Evolutionary conservation across 1,284 basidiomycete species (phyloP).

Genomic region (Earliella scabrosa): DNA sequence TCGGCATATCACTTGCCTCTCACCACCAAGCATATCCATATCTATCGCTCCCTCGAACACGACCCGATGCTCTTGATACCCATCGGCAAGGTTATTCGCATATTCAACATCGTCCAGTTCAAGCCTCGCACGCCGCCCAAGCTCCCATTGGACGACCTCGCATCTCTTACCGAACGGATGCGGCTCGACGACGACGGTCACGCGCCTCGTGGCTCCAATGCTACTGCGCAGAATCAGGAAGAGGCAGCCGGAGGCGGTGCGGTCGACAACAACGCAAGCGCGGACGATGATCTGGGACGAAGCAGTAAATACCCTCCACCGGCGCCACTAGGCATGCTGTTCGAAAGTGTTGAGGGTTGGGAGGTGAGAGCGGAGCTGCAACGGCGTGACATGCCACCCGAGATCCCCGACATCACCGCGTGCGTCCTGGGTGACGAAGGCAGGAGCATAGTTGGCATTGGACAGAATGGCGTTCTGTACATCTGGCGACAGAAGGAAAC

Average conservation of each 20-base stretch:
- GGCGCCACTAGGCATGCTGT: slow-evolving; percentile 19
- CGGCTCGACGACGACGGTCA: slow-evolving; percentile 4
- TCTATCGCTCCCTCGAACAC: slow-evolving; percentile 48
- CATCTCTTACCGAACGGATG: slow-evolving; percentile 22
- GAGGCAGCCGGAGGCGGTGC: background rate
- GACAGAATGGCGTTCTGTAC: slow-evolving; percentile 28
- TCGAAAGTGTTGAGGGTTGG: slow-evolving; percentile 27
- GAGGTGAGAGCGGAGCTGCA: slow-evolving; percentile 8
- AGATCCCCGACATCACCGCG: slow-evolving; percentile 18
- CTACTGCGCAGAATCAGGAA: background rate
- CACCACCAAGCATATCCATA: slow-evolving; percentile 43
- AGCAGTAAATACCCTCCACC: slow-evolving; percentile 11
- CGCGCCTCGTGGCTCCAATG: background rate
- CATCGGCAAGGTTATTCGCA: slow-evolving; percentile 42
- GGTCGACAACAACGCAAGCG: background rate
- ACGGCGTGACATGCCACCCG: background rate
- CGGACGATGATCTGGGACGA: slow-evolving; percentile 1
- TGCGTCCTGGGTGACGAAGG: slow-evolving; percentile 33
- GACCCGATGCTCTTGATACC: slow-evolving; percentile 59
- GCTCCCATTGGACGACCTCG: slow-evolving; percentile 28
- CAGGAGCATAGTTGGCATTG: slow-evolving; percentile 27
- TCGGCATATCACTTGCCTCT: slow-evolving; percentile 51
- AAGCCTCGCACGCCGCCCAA: slow-evolving; percentile 37
- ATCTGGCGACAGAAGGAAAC: slow-evolving; percentile 28
- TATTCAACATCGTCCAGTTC: slow-evolving; percentile 55